Evolutionary conservation across 202 grass and related monocot species (phyloP), one percentile per base, ranked within the genome.

Genomic region (Cymbopogon flexuosus): DNA sequence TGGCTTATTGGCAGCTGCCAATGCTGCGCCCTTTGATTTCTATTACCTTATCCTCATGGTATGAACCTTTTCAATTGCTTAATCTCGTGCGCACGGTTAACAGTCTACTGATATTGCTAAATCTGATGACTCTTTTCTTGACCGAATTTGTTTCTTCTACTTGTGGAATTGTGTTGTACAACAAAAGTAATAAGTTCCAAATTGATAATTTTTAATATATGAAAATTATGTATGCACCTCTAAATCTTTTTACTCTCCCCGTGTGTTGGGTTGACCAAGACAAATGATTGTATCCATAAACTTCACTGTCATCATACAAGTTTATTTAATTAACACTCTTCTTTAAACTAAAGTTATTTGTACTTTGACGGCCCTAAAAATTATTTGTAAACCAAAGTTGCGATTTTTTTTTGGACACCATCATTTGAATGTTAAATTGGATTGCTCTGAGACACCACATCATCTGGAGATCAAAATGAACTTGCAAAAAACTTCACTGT

Each of bases 11-110:
- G 57, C 39, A 51, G 79, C 83, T 45, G 68, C 79, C 43, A 76
- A 43, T 60, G 73, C 75, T 19, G 51, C 22, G 63, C 6, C 81
- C 59, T 86, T 86, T 54, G 88, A 89, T 83, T 89, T 86, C 68
- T 89, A 46, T 81, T 64, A 83, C 36, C 88, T 89, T 18, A 42
- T 86, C 31, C 79, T 89, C 49, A 70, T 75, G 83, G 83, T 86
- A 86, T 47, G 61, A 65, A 27, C 27, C 39, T 57, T 23, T 36
- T 23, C 18, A 43, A n/a, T 45, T 65, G 45, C 39, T 31, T 78
- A 5, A 10, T 80, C 36, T 23, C 11, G 2, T 30, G 12, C 31
- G 12, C 29, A 65, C 3, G n/a, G 45, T 52, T 79, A 54, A 27
- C n/a, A 18, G 54, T 68, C 12, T 51, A 16, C 16, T 65, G 8